Evolutionary conservation across 73 alveolate genomes (phyloP).

Genomic region (Paramecium octaurelia): DNA sequence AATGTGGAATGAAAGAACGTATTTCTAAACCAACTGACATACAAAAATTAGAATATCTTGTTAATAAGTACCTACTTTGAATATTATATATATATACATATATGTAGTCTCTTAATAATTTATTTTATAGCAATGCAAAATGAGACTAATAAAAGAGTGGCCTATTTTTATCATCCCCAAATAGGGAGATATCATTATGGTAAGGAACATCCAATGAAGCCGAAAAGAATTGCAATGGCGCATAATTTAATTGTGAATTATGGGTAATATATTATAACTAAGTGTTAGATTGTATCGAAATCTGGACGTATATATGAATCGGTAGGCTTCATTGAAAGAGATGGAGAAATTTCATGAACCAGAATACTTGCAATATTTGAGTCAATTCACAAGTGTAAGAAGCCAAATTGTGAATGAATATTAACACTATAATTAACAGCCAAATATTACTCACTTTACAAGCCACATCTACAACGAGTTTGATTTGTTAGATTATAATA

Average conservation of each 20-base stretch:
- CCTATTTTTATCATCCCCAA: constrained; percentile 88
- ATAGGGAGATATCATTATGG: constrained; percentile 94
- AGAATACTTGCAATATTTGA: constrained; percentile 47
- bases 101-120: background rate
- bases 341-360: constrained; percentile 70
- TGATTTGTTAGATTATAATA: background rate
- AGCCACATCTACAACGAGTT: background rate
- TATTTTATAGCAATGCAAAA: background rate
- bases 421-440: background rate
- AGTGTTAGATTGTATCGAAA: constrained; percentile 59
- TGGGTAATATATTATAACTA: constrained; percentile 51
- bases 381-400: constrained; percentile 2
- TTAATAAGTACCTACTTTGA: background rate
- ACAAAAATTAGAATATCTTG: background rate
- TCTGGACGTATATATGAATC: constrained; percentile 76
- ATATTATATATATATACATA: background rate
- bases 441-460: background rate
- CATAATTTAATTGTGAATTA: constrained; percentile 88
- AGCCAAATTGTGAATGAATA: background rate
- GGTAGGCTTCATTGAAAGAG: constrained; percentile 76
- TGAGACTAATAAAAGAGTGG: constrained; percentile 68
- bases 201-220: constrained; percentile 98
- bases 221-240: constrained; percentile 95
- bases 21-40: background rate
- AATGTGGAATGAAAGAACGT: constrained; percentile 23